Evolutionary conservation across 108 stramenopile genomes (phyloP).

Genomic region (Pinguiococcus pyrenoidosus): DNA sequence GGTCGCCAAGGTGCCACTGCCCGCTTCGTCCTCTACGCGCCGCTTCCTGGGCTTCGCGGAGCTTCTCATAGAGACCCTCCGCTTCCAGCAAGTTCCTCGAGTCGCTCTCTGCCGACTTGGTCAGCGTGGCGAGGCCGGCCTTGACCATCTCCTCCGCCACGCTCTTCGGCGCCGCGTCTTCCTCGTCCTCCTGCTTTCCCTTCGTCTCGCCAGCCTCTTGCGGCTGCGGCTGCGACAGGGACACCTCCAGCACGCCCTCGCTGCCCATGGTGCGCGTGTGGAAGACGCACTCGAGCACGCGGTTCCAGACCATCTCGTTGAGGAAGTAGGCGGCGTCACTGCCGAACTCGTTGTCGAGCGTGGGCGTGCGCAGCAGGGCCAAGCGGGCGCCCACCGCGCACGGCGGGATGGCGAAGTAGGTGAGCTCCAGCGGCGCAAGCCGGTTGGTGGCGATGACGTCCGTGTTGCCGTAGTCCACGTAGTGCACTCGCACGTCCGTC

Average conservation of each 20-base stretch:
- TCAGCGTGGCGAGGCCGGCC: conserved; percentile 1
- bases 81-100: neutral
- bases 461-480: conserved; percentile 91
- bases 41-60: neutral
- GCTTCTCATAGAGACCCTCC: neutral
- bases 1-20: conserved; percentile 3
- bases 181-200: neutral
- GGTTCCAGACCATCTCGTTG: conserved; percentile 61
- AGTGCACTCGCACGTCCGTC: conserved; percentile 44
- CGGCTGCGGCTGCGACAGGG: neutral
- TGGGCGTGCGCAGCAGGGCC: conserved; percentile 53
- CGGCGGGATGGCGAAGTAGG: conserved; percentile 59
- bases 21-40: neutral
- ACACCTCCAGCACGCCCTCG: neutral
- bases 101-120: neutral
- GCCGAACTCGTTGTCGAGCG: conserved; percentile 61
- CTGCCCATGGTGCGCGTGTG: neutral
- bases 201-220: too few species aligned
- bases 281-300: conserved; percentile 40
- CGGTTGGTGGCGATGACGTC: conserved; percentile 56
- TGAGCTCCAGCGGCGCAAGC: conserved; percentile 67
- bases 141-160: neutral
- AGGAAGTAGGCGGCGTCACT: conserved; percentile 62
- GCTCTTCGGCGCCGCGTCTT: too few species aligned
- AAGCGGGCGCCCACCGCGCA: conserved; percentile 65